Evolutionary conservation across 106 monocot species (phyloP), one percentile per base, ranked within the genome.

Genomic region (Dendrobium officinale): DNA sequence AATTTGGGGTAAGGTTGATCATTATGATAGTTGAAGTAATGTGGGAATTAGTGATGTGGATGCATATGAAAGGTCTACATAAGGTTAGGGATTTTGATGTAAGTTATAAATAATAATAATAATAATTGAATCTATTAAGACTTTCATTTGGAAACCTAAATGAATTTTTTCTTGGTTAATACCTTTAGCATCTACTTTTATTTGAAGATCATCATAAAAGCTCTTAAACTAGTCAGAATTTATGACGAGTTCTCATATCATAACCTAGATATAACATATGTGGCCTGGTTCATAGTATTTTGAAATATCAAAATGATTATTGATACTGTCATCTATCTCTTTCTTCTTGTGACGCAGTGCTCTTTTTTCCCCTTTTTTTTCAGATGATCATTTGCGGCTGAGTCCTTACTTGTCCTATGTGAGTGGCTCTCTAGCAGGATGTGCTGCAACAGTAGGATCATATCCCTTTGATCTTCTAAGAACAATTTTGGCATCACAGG

Each of bases 381-480:
- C 90, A 98, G 98, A 87, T 78, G 92, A 95, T 73, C 92, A 95
- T 79, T 73, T 89, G 85, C 86, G 86, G 15, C 72, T 92, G 83
- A 98, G 92, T 82, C 90, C 98, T 42, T 98, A 98, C 79, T 80
- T 94, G 72, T 91, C 98, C 19, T 98, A 95, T 84, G 72, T 98
- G 49, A 98, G 98, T 85, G 98, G 98, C 4, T 91, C 91, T 78
- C 42, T 98, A 72, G 98, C 94, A 45, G 98, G 98, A 91, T 98
- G 94, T 87, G 92, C 91, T 77, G 98, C 98, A 79, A 98, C 98
- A 33, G 9, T 98, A 75, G 98, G 98, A 83, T 98, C 98, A 54
- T 98, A 98, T 82, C 98, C 98, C 51, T 98, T 98, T 88, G 98
- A 98, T 84, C 98, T 98, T 83, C 56, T 98, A 70, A 81, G 98